Conservation (phyloP, 1,284 basidiomycete species). For the Trichosporon coremiiforme region DNA sequence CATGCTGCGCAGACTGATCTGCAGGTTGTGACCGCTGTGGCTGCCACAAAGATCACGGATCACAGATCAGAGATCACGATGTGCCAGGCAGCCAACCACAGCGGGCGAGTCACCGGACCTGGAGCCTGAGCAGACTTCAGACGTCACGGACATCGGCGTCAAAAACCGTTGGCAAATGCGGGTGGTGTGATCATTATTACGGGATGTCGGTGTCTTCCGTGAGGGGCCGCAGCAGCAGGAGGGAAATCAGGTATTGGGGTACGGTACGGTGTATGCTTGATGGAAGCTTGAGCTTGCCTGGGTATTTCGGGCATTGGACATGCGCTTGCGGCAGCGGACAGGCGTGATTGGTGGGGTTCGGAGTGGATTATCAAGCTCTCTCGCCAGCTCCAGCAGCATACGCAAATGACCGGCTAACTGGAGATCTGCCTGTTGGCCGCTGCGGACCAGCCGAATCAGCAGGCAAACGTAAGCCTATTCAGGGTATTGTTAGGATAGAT, state of each 20-base stretch:
- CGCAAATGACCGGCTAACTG: constrained; percentile 17
- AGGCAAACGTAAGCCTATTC: constrained; percentile 10
- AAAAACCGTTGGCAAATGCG: background rate
- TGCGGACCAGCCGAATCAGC: background rate
- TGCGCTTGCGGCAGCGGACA: background rate
- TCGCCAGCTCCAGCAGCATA: background rate
- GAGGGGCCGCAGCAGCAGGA: background rate
- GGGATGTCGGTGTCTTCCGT: background rate
- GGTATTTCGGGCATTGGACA: constrained; percentile 13
- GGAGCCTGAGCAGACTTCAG: no score
- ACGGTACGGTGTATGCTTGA: constrained; percentile 15
- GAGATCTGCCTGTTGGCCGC: background rate
- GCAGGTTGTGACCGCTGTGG: background rate
- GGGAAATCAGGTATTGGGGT: background rate
- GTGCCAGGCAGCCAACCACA: constrained; percentile 10
- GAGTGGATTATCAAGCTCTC: background rate
- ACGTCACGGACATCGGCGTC: background rate
- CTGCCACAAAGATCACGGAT: background rate
- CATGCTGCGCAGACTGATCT: background rate
- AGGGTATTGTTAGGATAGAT: background rate
- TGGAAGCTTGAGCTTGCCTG: constrained; percentile 14
- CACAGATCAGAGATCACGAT: constrained; percentile 1
- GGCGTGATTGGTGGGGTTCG: background rate
- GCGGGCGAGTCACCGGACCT: background rate
- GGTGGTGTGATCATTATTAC: background rate